Conservation (phyloP, 345 rosid species). For the Populus pruinosa region DNA sequence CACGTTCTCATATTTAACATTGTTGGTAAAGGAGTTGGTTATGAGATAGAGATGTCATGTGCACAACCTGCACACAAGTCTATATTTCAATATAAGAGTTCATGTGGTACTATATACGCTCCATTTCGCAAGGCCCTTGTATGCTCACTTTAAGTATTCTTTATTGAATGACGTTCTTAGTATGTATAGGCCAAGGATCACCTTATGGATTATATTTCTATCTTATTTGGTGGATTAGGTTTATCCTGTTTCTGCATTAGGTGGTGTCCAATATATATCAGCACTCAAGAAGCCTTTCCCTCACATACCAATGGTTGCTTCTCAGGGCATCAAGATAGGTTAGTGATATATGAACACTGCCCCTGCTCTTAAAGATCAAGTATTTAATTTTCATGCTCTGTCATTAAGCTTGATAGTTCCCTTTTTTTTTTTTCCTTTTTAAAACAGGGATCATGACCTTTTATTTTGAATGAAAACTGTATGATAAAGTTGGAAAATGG, state of each 20-base stretch:
- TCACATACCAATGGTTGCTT: slow-evolving; percentile 57
- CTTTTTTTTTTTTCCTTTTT: background rate
- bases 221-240: slow-evolving; percentile 35
- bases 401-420: background rate
- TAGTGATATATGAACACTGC: background rate
- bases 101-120: background rate
- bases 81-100: background rate
- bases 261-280: slow-evolving; percentile 44
- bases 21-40: background rate
- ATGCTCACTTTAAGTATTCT: background rate
- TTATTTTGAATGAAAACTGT: no score
- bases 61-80: background rate
- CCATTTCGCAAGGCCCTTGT: background rate
- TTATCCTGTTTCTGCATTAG: slow-evolving; percentile 57
- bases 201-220: background rate
- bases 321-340: slow-evolving; percentile 62
- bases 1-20: background rate
- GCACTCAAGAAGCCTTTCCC: slow-evolving; percentile 56
- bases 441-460: no score
- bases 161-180: background rate
- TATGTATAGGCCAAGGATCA: background rate
- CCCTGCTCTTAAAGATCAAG: background rate
- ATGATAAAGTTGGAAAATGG: no score
- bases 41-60: background rate
- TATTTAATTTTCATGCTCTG: background rate